Conservation (phyloP, 192 early-diverging fungal species). For the Mortierella hygrophila region DNA sequence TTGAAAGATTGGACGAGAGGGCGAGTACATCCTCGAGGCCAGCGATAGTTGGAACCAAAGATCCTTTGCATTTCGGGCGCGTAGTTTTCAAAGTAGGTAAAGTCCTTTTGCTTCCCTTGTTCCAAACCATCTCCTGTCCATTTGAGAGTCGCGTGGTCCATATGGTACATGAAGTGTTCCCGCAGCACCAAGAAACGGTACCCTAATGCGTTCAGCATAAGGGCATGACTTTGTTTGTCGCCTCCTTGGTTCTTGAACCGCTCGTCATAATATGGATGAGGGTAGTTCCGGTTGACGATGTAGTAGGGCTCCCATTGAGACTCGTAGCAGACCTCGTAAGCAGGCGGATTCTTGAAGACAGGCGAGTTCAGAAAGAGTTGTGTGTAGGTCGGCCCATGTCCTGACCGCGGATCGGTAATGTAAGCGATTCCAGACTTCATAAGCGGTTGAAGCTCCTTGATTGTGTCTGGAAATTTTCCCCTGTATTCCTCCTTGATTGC, state of each 20-base stretch:
- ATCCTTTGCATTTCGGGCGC: slow-evolving; percentile 55
- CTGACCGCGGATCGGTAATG: slow-evolving; percentile 65
- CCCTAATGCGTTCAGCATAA: slow-evolving; percentile 62
- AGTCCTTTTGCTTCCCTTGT: slow-evolving; percentile 49
- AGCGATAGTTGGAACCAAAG: slow-evolving; percentile 59
- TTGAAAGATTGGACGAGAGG: slow-evolving; percentile 59
- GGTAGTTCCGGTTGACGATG: slow-evolving; percentile 44
- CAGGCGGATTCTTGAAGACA: slow-evolving; percentile 16
- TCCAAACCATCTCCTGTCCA: slow-evolving; percentile 65
- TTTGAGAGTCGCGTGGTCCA: slow-evolving; percentile 60
- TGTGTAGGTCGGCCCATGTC: slow-evolving; percentile 65
- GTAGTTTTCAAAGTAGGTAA: slow-evolving; percentile 63
- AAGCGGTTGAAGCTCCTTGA: slow-evolving; percentile 55
- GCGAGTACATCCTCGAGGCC: slow-evolving; percentile 65
- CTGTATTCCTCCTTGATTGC: slow-evolving; percentile 56
- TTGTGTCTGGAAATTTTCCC: slow-evolving; percentile 42
- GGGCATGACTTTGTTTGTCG: slow-evolving; percentile 67
- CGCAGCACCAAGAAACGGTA: slow-evolving; percentile 60
- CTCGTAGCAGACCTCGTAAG: slow-evolving; percentile 68
- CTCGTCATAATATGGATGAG: slow-evolving; percentile 63
- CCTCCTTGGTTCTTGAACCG: slow-evolving; percentile 69
- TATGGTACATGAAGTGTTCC: slow-evolving; percentile 64
- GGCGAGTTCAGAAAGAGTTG: slow-evolving; percentile 45
- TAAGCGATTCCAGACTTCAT: slow-evolving; percentile 58
- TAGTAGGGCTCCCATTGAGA: slow-evolving; percentile 74